Base-by-base conservation (phyloP, 345 rosid species). In the Toxicodendron radicans region DNA sequence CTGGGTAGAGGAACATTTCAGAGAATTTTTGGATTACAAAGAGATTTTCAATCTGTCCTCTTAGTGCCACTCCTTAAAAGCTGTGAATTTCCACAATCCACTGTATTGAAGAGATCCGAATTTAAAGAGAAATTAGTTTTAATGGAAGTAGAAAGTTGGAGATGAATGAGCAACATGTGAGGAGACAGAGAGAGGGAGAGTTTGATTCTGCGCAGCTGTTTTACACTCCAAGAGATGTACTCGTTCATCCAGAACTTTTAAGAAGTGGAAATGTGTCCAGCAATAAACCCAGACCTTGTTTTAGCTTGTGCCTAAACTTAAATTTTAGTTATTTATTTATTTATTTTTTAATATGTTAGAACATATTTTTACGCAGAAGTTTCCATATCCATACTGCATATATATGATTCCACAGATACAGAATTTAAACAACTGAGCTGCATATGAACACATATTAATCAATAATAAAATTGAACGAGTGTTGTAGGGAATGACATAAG, bases 21-120 rank as follows among this genome's bases (percentile, higher is more conserved):
- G 33, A 33, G 65, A 52, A 57, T 53, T 54, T 49, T 60, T 61
- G n/a, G 67, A 60, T 43, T 59, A 23, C 45, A 53, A 21, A 73
- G 10, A 27, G 54, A 59, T 30, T 35, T 53, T 76, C 17, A 66
- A 43, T 20, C 18, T 11, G 18, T 46, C 41, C 58, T 62, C 11
- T 66, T 41, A 35, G 66, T 65, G 46, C 59, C 12, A 72, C 48
- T 10, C n/a, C 65, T 17, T 3, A 49, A 43, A 27, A 71, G 66
- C 24, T 48, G 57, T 48, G 46, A 30, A 59, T 45, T 64, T 38
- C 45, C 32, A 65, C 72, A 1, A 7, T 38, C 9, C 43, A 35
- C 38, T 35, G 7, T 10, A 46, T 1, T 46, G 49, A 9, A 13
- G 23, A 27, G 30, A 27, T 27, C 30, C 30, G 30, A 27, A 27